Evolutionary conservation across 2,329 filamentous ascomycete genomes (phyloP).

Genomic region (Cytospora paraplurivora): DNA sequence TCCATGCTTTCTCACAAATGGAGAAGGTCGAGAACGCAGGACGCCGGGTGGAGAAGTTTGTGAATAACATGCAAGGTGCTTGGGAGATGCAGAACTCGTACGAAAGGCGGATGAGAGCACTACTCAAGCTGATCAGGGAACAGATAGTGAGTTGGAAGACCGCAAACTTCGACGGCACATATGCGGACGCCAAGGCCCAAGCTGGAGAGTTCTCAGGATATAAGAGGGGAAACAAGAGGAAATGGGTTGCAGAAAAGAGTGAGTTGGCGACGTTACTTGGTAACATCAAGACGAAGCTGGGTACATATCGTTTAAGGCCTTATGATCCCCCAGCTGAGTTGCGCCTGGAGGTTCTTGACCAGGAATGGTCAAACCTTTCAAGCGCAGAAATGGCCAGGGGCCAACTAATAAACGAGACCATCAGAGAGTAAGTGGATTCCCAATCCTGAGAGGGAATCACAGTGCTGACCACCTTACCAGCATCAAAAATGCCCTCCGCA

Average conservation of each 20-base stretch:
- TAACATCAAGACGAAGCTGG: constrained; percentile 98
- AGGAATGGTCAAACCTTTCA: constrained; percentile 78
- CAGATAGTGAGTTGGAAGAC: constrained; percentile 78
- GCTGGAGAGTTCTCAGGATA: constrained; percentile 80
- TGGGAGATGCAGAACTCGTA: constrained; percentile 99
- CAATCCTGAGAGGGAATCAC: neutral
- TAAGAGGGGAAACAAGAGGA: constrained; percentile 86
- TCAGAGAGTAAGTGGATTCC: constrained; percentile 70
- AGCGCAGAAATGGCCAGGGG: constrained; percentile 85
- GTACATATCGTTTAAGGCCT: constrained; percentile 86
- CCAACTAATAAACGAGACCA: constrained; percentile 96
- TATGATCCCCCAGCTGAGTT: constrained; percentile 89
- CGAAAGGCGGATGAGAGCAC: constrained; percentile 83
- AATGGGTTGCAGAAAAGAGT: constrained; percentile 97
- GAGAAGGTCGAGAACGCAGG: constrained; percentile 98
- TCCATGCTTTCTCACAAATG: constrained; percentile 99
- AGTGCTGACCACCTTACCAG: constrained; percentile 41
- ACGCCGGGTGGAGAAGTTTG: constrained; percentile 94
- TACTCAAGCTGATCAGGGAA: constrained; percentile 72
- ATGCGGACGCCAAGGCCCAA: constrained; percentile 88
- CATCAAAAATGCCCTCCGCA: constrained; percentile 93
- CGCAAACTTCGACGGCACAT: constrained; percentile 86
- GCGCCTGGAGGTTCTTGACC: constrained; percentile 78
- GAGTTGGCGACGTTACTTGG: constrained; percentile 90
- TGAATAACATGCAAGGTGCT: constrained; percentile 97